Percentiles rank a stretch among this genome's conserved stretches.
These are phyloP conservation scores for Perkinsus marinus DNA, from an alignment of 169 alveolate species.

Conservation along the genomic window DNA sequence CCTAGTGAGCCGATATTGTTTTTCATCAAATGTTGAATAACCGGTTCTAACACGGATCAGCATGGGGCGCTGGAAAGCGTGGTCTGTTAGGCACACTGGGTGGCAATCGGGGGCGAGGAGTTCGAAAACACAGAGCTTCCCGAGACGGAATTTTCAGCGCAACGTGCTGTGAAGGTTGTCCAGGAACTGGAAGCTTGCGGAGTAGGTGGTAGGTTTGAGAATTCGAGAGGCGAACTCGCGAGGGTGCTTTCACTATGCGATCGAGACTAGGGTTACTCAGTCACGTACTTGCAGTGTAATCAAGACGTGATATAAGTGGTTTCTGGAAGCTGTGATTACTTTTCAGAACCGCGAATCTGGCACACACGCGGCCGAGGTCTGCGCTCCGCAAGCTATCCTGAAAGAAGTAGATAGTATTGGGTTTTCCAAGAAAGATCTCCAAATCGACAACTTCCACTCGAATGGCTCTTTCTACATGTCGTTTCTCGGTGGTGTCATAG, in stretches of 20 bases:
- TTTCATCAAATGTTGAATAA: too few relatives aligned
- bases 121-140: not conserved
- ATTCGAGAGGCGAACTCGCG: too few relatives aligned
- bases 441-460: not conserved
- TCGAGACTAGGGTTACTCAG: not conserved
- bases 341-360: not conserved
- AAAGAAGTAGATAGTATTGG: not conserved
- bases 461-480: not conserved
- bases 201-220: not conserved
- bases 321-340: too few relatives aligned
- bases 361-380: not conserved
- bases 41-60: too few relatives aligned
- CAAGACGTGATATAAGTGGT: too few relatives aligned
- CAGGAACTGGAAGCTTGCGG: not conserved
- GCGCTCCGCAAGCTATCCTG: not conserved
- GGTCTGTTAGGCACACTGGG: not conserved
- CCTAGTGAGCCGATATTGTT: not conserved
- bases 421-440: not conserved
- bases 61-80: too few relatives aligned
- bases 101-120: not conserved
- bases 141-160: not conserved
- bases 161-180: not conserved
- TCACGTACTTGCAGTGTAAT: not conserved
- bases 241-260: too few relatives aligned
- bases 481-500: not conserved